Percentiles rank a stretch among this genome's conserved stretches.
Conservation (phyloP, 1,284 basidiomycete genomes). For the Rhodofomes roseus region DNA sequence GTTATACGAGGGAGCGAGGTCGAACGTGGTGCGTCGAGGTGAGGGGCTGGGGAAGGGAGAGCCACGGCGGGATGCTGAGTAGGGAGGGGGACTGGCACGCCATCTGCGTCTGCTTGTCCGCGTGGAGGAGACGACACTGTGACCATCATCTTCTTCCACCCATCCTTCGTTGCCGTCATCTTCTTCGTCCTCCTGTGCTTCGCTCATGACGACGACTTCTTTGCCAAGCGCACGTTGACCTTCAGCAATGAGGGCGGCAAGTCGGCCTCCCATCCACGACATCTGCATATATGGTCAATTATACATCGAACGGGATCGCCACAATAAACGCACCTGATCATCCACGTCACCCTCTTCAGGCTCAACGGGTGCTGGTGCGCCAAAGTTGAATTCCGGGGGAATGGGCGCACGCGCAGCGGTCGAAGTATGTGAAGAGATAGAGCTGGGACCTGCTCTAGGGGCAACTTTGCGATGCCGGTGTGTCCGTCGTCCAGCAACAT, state of each 20-base stretch:
- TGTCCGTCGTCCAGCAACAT: constrained; percentile 28
- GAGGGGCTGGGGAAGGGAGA: constrained; percentile 27
- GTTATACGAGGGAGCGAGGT: constrained; percentile 17
- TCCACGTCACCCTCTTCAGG: constrained; percentile 35
- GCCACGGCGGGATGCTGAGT: constrained; percentile 21
- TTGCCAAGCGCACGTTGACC: constrained; percentile 66
- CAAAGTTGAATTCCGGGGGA: constrained; percentile 24
- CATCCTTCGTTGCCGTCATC: constrained; percentile 70
- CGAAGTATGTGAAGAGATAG: constrained; percentile 17
- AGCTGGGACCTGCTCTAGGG: constrained; percentile 20
- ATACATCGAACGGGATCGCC: neutral
- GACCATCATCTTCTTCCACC: constrained; percentile 35
- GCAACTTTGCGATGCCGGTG: constrained; percentile 33
- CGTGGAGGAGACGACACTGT: constrained; percentile 26
- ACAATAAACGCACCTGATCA: constrained; percentile 38
- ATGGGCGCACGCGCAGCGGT: constrained; percentile 15
- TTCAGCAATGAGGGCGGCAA: constrained; percentile 65
- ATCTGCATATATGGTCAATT: constrained; percentile 41
- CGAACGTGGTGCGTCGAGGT: constrained; percentile 31
- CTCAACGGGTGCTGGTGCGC: constrained; percentile 19
- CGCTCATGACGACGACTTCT: constrained; percentile 71
- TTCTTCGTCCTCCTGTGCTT: constrained; percentile 64
- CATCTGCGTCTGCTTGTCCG: constrained; percentile 24
- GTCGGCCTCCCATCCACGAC: constrained; percentile 71
- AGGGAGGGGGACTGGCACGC: constrained; percentile 20